Base-by-base conservation (phyloP, 2,329 filamentous ascomycete species). In the Xylaria hypoxylon region DNA sequence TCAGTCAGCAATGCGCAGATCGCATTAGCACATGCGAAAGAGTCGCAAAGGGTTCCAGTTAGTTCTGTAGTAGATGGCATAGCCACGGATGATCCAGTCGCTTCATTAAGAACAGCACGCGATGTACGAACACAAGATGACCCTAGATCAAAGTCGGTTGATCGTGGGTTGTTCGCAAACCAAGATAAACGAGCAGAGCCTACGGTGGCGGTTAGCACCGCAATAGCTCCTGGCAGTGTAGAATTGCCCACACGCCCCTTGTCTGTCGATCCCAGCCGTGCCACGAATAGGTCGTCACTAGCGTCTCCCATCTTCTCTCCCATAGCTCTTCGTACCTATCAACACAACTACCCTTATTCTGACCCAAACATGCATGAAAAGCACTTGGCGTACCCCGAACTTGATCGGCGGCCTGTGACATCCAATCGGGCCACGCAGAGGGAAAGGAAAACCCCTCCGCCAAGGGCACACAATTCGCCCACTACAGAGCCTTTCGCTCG, bases 171-270 rank as follows among this genome's bases (percentile, higher is more conserved):
- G 2, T 89, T 90, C 59, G 81, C 82, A 24, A 87, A 82, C 59
- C 80, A 83, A 10, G 89, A 92, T 74, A 89, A 90, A 70, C 89
- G 91, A 66, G 86, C 86, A 2, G 85, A 85, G 45, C 83, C 92
- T 1, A 88, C 87, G 69, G 83, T 93, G 2, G 87, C 86, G 3
- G 73, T 93, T 28, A 91, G 85, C 75, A 87, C 84, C 3, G 84
- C 88, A 1, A 80, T 85, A 24, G 90, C 86, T 1, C 84, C 89
- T 3, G 91, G 91, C 64, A 88, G 76, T 76, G 83, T 83, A 71
- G 88, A 82, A 73, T 80, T 76, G 77, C 86, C 76, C 70, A 84
- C 72, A 65, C 83, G 75, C 70, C 83, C 77, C 8, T 83, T 83
- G 11, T 80, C 85, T 17, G 80, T 84, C 53, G 78, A 81, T 35